A percentile compares a stretch with the other conserved stretches of the same genome.
Evolutionary conservation across 176 grass and related monocot species (phyloP).

Genomic region (Microstegium vimineum): DNA sequence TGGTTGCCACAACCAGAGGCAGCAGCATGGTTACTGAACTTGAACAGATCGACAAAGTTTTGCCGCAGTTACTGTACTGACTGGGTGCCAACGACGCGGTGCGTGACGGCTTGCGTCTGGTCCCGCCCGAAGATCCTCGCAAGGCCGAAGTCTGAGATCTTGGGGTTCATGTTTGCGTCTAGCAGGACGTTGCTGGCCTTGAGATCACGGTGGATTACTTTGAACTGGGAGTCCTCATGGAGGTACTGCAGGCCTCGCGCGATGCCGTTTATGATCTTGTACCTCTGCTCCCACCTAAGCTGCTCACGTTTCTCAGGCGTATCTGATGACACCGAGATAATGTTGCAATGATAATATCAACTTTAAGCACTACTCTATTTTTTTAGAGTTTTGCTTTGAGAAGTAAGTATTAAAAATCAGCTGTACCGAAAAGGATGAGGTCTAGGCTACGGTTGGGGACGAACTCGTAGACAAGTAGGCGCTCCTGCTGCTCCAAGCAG

Average conservation of each 20-base stretch:
- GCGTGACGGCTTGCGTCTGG: conserved; percentile 28
- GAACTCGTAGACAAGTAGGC: conserved; percentile 19
- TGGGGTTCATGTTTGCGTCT: conserved; percentile 30
- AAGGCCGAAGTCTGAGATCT: conserved; percentile 48
- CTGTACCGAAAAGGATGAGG: neutral
- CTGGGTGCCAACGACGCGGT: conserved; percentile 31
- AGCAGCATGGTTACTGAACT: neutral
- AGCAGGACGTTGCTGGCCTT: conserved; percentile 13
- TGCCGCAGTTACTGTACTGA: conserved; percentile 13
- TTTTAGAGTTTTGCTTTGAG: no score
- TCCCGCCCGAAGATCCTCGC: conserved; percentile 31
- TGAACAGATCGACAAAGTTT: neutral
- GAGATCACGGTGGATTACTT: conserved; percentile 33
- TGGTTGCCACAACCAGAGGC: no score
- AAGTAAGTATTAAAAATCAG: no score
- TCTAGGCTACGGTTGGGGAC: conserved; percentile 17
- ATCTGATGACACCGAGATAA: no score
- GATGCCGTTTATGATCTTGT: conserved; percentile 36
- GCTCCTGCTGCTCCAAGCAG: conserved; percentile 22
- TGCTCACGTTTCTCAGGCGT: no score
- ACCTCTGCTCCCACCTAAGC: neutral
- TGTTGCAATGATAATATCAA: no score
- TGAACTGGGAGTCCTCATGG: conserved; percentile 51
- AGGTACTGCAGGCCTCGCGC: conserved; percentile 53
- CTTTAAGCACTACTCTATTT: no score